These are phyloP conservation scores for Linum trigynum DNA, from an alignment of 345 rosid species.

Conservation along the genomic window DNA sequence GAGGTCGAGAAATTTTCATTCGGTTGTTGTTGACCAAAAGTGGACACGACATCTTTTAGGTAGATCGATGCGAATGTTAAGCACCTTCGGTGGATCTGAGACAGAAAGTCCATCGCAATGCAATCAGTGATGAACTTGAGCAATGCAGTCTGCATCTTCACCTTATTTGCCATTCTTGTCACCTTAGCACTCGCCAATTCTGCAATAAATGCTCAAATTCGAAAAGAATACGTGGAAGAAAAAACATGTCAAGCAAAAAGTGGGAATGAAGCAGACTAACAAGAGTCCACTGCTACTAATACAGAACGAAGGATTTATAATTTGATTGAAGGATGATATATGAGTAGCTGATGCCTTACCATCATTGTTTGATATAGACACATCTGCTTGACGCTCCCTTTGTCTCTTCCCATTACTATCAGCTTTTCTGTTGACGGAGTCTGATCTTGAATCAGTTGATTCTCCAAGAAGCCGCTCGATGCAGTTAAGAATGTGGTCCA, in stretches of 20 bases:
- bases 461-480: constrained; percentile 43
- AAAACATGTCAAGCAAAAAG: neutral
- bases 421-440: constrained; percentile 16
- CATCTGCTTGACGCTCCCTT: constrained; percentile 20
- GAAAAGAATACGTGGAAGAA: neutral
- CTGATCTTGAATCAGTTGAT: constrained; percentile 14
- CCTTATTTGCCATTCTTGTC: constrained; percentile 30
- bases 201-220: constrained; percentile 11
- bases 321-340: neutral
- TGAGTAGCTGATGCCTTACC: constrained; percentile 32
- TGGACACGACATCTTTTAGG: constrained; percentile 33
- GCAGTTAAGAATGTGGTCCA: constrained; percentile 63
- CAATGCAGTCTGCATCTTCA: constrained; percentile 51
- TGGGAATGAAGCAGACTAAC: constrained; percentile 1
- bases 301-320: constrained; percentile 2
- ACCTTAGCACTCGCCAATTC: constrained; percentile 30
- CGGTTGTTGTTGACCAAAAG: constrained; percentile 27
- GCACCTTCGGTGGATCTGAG: constrained; percentile 36
- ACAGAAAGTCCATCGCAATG: constrained; percentile 40
- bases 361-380: constrained; percentile 19
- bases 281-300: neutral
- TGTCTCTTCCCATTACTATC: constrained; percentile 16
- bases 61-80: constrained; percentile 46
- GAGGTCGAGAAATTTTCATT: constrained; percentile 34
- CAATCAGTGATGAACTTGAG: constrained; percentile 69